Percentiles rank a stretch among this genome's conserved stretches.
These are phyloP conservation scores for Pelargonium cotyledonis DNA, from an alignment of 441 rosid species.

Conservation along the genomic window DNA sequence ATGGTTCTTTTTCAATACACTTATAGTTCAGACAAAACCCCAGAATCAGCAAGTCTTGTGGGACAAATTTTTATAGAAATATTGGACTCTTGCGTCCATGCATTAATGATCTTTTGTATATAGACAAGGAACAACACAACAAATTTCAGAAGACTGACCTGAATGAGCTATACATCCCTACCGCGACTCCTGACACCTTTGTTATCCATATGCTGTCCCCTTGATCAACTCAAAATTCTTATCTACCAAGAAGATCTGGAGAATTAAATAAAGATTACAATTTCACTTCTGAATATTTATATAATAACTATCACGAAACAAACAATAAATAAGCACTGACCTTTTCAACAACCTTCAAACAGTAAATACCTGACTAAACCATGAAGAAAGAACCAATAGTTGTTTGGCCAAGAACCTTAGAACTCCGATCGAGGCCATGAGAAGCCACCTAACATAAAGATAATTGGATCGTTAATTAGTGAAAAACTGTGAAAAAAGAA, in stretches of 20 bases:
- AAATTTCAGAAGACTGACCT: conserved; percentile 23
- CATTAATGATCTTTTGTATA: not conserved
- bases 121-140: not conserved
- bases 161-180: conserved; percentile 20
- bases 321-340: not conserved
- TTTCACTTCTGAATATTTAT: not conserved
- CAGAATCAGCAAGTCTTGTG: not conserved
- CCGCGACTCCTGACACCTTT: conserved; percentile 8
- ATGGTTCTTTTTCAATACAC: not conserved
- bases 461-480: not conserved
- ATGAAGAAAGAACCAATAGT: conserved; percentile 48
- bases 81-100: not conserved
- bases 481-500: too few relatives aligned
- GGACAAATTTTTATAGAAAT: not conserved
- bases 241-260: conserved; percentile 7
- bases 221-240: conserved; percentile 8
- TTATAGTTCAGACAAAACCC: not conserved
- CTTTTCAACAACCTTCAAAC: conserved; percentile 8
- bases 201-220: conserved; percentile 9
- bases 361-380: conserved; percentile 26
- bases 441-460: conserved; percentile 64
- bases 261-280: not conserved
- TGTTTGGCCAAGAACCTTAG: conserved; percentile 73
- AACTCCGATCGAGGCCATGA: conserved; percentile 83
- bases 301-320: not conserved